Evolutionary conservation across 2,329 filamentous ascomycete species (phyloP), one percentile per base, ranked within the genome.

Genomic region (Boeremia lycopersici): DNA sequence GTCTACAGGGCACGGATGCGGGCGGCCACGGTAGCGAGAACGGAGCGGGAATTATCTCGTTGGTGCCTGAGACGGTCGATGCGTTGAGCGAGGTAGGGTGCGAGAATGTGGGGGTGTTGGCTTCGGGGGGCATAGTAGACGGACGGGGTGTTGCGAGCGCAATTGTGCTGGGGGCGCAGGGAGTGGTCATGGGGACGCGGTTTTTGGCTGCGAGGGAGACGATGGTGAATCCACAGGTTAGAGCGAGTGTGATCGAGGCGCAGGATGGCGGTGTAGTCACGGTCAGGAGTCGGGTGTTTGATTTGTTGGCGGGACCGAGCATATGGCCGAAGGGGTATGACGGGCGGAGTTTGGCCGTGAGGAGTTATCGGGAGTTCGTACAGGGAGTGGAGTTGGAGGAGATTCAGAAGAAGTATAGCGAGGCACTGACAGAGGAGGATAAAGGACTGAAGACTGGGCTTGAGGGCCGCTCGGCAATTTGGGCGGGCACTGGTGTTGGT

Each of bases 1-100:
- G 88, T n/a, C 76, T 84, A 6, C 86, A 89, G 69, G 86, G 86
- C 3, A 77, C 79, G 3, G 86, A 89, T 68, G 86, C 86, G 0
- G 86, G 86, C 1, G 86, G 86, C 0, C 86, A 89, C 64, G 86
- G 86, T 47, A 83, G 83, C 48, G 77, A 80, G 4, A 75, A 77
- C 23, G 83, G 82, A 2, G 79, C 82, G 1, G 81, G 86, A 3
- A 76, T 88, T 10, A 72, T 88, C 13, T 79, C 80, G 2, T 70
- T 89, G 6, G 68, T 89, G 17, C 84, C 85, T 0, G 86, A 89
- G 71, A 77, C 84, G 4, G 74, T 74, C 41, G 79, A 81, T 56
- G 75, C 82, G 45, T 62, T 88, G 15, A 55, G 61, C 0, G 71
- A 64, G 4, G 69, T 64, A 23, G 69, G 69, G 0, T 50, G 64